Evolutionary conservation across 75 land plant genomes (phyloP).

Genomic region (Pinus tabuliformis): DNA sequence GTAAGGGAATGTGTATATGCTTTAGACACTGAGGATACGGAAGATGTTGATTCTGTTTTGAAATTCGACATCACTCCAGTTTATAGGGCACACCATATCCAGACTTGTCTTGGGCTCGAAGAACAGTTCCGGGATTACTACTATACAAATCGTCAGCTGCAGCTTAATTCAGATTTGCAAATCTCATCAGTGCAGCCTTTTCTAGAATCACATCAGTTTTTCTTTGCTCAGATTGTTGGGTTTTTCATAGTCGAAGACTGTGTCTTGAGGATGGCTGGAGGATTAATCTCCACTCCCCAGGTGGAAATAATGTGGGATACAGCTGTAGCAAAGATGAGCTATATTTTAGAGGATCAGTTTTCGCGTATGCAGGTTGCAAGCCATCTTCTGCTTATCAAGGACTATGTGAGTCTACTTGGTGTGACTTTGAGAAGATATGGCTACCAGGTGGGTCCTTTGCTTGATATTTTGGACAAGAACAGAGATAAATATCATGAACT

Average conservation of each 20-base stretch:
- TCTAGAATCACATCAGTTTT: conserved; percentile 89
- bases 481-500: conserved; percentile 97
- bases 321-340: conserved; percentile 86
- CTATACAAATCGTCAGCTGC: conserved; percentile 85
- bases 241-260: conserved; percentile 97
- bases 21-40: conserved; percentile 71
- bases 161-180: conserved; percentile 95
- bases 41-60: conserved; percentile 29
- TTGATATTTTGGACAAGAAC: conserved; percentile 82
- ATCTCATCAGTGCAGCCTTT: conserved; percentile 86
- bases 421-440: conserved; percentile 88
- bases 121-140: conserved; percentile 87
- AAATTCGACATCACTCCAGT: conserved; percentile 82
- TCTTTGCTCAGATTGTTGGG: conserved; percentile 95
- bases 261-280: conserved; percentile 83
- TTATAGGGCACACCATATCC: conserved; percentile 89
- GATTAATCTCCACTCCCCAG: conserved; percentile 54
- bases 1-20: conserved; percentile 70
- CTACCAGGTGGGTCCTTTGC: conserved; percentile 78
- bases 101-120: conserved; percentile 82
- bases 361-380: conserved; percentile 95
- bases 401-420: conserved; percentile 91
- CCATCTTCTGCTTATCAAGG: conserved; percentile 92
- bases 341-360: conserved; percentile 94
- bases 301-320: conserved; percentile 95